These are phyloP conservation scores for Trichosporon sp. DNA, from an alignment of 1,284 basidiomycete genomes.

Conservation along the genomic window DNA sequence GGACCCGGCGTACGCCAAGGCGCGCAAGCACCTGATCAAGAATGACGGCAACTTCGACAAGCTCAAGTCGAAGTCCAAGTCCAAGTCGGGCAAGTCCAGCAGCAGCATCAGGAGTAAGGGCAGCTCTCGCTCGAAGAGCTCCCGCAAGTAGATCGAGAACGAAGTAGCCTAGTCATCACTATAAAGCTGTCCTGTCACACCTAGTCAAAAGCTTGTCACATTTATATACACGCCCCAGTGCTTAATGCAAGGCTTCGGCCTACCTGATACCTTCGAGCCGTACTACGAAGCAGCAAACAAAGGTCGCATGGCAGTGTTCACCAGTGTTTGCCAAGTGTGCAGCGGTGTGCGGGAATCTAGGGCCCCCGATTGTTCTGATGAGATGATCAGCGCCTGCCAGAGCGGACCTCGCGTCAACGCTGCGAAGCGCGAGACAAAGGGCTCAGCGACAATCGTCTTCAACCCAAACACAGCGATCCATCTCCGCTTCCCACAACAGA, in stretches of 20 bases:
- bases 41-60: conserved; percentile 20
- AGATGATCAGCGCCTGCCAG: neutral
- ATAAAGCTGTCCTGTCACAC: conserved; percentile 10
- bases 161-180: conserved; percentile 1
- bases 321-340: neutral
- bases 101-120: conserved; percentile 29
- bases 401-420: neutral
- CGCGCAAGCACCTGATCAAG: conserved; percentile 30
- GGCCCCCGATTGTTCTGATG: neutral
- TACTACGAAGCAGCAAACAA: neutral
- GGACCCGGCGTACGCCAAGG: conserved; percentile 44
- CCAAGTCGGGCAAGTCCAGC: conserved; percentile 22
- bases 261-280: neutral
- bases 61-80: neutral
- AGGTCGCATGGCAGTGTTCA: neutral
- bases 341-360: neutral
- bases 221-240: conserved; percentile 8
- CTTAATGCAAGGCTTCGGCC: conserved; percentile 8
- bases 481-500: neutral
- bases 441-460: neutral
- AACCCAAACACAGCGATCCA: neutral
- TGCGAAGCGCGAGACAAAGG: neutral
- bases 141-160: neutral
- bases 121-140: conserved; percentile 23
- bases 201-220: conserved; percentile 11